Evolutionary conservation across 2,329 filamentous ascomycete species (phyloP).

Genomic region (Fusarium tjaetaba): DNA sequence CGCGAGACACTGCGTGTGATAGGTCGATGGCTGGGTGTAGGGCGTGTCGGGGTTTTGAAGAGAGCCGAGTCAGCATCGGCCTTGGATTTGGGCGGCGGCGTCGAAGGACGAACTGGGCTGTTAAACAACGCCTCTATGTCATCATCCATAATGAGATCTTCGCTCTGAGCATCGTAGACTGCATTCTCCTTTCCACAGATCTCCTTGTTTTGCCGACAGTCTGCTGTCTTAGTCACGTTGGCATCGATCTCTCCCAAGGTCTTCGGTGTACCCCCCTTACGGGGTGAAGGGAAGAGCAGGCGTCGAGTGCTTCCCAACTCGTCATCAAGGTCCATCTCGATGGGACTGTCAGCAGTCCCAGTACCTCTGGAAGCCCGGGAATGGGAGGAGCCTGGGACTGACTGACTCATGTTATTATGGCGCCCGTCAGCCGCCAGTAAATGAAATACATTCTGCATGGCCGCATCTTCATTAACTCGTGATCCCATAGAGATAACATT

Average conservation of each 20-base stretch:
- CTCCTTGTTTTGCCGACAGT: constrained; percentile 51
- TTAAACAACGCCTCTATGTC: constrained; percentile 74
- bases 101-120: constrained; percentile 61
- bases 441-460: constrained; percentile 11
- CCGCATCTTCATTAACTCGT: background rate
- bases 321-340: constrained; percentile 61
- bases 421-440: constrained; percentile 1
- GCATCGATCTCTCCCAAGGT: constrained; percentile 67
- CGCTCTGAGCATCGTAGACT: constrained; percentile 54
- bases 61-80: constrained; percentile 50
- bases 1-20: constrained; percentile 69
- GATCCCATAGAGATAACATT: constrained; percentile 33
- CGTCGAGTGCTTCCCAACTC: constrained; percentile 69
- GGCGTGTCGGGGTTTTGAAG: constrained; percentile 72
- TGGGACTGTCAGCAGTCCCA: constrained; percentile 67
- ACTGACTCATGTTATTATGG: constrained; percentile 29
- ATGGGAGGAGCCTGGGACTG: constrained; percentile 58
- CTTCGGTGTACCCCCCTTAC: constrained; percentile 71
- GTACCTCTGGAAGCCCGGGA: constrained; percentile 64
- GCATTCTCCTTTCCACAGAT: constrained; percentile 58
- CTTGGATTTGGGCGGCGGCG: constrained; percentile 61
- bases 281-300: constrained; percentile 80
- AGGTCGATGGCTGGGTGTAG: constrained; percentile 68
- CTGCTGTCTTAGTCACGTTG: constrained; percentile 60
- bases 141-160: constrained; percentile 53